Evolutionary conservation across 176 grass and related monocot genomes (phyloP).

Genomic region (Dactylis glomerata): DNA sequence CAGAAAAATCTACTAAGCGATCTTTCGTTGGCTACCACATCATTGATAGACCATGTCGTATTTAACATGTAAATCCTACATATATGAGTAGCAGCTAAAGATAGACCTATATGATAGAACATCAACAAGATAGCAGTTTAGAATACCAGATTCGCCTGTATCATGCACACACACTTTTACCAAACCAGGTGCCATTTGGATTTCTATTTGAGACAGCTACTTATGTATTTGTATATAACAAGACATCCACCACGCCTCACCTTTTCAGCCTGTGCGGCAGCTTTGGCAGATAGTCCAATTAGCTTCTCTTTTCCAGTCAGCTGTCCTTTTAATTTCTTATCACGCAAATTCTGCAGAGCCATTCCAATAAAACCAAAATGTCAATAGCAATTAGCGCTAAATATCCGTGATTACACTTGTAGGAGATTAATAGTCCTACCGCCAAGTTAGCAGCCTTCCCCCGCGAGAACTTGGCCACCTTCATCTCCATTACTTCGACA

Average conservation of each 20-base stretch:
- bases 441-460: conserved; percentile 58
- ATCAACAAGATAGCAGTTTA: not conserved
- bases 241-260: conserved; percentile 22
- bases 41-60: not conserved
- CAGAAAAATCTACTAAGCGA: not conserved
- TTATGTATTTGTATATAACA: not conserved
- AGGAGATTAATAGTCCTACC: conserved; percentile 36
- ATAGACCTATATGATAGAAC: not conserved
- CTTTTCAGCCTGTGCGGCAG: conserved; percentile 73
- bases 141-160: not conserved
- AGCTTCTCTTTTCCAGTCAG: conserved; percentile 69
- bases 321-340: conserved; percentile 81
- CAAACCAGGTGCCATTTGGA: no score
- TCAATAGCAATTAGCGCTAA: not conserved
- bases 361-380: conserved; percentile 19
- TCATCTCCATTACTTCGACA: conserved; percentile 55
- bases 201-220: not conserved
- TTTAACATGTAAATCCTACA: conserved; percentile 1
- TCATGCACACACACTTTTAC: not conserved
- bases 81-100: not conserved
- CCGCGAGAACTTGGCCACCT: conserved; percentile 65
- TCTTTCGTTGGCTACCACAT: not conserved
- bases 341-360: conserved; percentile 43
- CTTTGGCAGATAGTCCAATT: conserved; percentile 69
- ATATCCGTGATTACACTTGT: not conserved